These are phyloP conservation scores for Pythium sp. DNA, from an alignment of 352 stramenopile genomes.

Conservation along the genomic window DNA sequence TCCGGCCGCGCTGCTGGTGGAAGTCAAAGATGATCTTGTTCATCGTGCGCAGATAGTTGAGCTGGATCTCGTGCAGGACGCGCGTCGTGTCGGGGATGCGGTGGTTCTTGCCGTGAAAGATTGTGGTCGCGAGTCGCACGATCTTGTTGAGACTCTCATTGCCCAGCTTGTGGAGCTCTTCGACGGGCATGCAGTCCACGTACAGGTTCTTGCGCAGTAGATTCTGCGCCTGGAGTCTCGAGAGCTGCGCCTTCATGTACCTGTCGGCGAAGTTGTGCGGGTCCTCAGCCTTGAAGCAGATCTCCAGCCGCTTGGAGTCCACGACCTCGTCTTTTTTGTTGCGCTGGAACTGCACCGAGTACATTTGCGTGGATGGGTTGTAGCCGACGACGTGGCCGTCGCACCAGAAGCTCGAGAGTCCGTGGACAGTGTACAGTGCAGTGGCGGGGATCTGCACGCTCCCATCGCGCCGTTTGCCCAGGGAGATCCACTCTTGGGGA, in stretches of 20 bases:
- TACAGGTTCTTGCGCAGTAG: constrained; percentile 76
- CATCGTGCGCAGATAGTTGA: constrained; percentile 91
- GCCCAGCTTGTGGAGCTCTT: constrained; percentile 79
- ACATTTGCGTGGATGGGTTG: constrained; percentile 35
- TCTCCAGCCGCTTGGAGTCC: constrained; percentile 51
- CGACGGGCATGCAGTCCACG: constrained; percentile 82
- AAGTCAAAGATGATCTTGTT: constrained; percentile 90
- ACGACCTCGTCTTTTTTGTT: constrained; percentile 57
- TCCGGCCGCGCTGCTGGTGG: constrained; percentile 51
- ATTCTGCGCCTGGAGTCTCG: constrained; percentile 64
- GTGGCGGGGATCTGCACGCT: constrained; percentile 69
- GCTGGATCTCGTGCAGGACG: constrained; percentile 86
- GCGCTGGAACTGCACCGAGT: constrained; percentile 62
- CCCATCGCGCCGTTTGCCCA: constrained; percentile 45
- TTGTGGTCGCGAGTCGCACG: constrained; percentile 48
- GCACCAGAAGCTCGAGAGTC: constrained; percentile 60
- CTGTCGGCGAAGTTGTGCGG: constrained; percentile 73
- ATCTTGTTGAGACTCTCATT: constrained; percentile 82
- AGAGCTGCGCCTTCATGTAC: constrained; percentile 56
- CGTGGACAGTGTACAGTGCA: constrained; percentile 60
- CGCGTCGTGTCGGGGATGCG: constrained; percentile 71
- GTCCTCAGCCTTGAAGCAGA: constrained; percentile 85
- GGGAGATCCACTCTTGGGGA: constrained; percentile 57
- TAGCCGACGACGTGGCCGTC: constrained; percentile 62
- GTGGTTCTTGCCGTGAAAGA: constrained; percentile 69